Percentiles rank a stretch among this genome's conserved stretches.
phyloP scores from a whole-genome alignment of 352 stramenopile species.

The Phytophthora ohioensis region DNA sequence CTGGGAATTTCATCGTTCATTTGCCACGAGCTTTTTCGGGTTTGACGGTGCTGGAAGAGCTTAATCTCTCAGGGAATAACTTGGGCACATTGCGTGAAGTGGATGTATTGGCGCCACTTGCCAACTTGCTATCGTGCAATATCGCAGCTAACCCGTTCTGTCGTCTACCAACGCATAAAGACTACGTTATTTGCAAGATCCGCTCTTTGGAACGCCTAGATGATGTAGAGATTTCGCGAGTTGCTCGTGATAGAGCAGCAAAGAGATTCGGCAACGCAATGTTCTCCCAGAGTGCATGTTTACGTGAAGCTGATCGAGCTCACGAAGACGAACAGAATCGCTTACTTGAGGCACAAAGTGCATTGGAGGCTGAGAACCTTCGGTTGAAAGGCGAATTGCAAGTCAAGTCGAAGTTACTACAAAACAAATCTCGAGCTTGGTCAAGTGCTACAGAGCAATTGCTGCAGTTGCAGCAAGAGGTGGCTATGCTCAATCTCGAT shows the following conservation, averaged over 20 bases:
- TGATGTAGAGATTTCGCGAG: conserved; percentile 50
- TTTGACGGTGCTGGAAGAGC: conserved; percentile 60
- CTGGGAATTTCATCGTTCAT: conserved; percentile 84
- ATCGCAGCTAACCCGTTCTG: conserved; percentile 81
- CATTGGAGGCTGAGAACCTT: conserved; percentile 77
- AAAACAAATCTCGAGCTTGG: conserved; percentile 88
- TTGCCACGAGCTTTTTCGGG: conserved; percentile 62
- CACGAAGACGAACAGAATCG: conserved; percentile 68
- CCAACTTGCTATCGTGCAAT: conserved; percentile 69
- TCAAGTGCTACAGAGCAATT: conserved; percentile 81
- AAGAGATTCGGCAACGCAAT: conserved; percentile 67
- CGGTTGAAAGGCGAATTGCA: conserved; percentile 78
- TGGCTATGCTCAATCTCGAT: conserved; percentile 85
- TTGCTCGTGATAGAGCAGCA: conserved; percentile 65
- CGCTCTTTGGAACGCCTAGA: conserved; percentile 70
- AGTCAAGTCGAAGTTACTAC: conserved; percentile 83
- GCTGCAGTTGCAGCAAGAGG: conserved; percentile 80
- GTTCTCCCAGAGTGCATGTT: conserved; percentile 61
- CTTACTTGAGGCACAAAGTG: conserved; percentile 60
- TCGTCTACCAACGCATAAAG: conserved; percentile 75
- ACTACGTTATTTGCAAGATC: conserved; percentile 79
- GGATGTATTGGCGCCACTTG: conserved; percentile 60
- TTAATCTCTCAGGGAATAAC: conserved; percentile 82
- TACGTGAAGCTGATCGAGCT: conserved; percentile 52
- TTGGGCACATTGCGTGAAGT: conserved; percentile 78